Percentiles rank a stretch among this genome's conserved stretches.
Conservation (phyloP, 345 rosid species). For the Bruguiera sexangula region DNA sequence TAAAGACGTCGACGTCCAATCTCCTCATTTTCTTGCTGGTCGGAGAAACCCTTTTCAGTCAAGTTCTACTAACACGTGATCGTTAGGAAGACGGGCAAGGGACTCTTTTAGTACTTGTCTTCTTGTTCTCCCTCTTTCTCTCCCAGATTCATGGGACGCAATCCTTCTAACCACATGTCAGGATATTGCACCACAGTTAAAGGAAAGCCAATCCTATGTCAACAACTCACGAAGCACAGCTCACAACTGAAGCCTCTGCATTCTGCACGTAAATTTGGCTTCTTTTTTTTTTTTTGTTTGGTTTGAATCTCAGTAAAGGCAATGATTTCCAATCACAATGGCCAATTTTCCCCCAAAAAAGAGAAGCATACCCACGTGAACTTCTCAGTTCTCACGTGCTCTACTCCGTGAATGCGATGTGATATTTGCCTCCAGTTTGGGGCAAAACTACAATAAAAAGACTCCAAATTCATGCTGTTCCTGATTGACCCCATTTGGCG, state of each 20-base stretch:
- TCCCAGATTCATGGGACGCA: no score
- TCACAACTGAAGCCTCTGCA: not conserved
- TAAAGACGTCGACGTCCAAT: no score
- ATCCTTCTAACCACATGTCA: not conserved
- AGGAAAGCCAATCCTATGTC: not conserved
- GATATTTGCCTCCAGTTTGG: not conserved
- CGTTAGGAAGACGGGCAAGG: no score
- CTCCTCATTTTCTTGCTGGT: no score
- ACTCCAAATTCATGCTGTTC: not conserved
- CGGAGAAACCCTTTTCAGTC: no score
- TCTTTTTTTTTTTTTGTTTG: not conserved
- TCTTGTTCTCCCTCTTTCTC: not conserved
- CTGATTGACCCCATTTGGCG: not conserved
- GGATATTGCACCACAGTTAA: not conserved
- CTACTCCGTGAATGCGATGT: not conserved
- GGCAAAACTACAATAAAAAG: not conserved
- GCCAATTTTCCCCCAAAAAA: not conserved
- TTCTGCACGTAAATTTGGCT: not conserved
- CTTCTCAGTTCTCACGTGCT: slow-evolving; percentile 2
- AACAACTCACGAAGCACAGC: no score
- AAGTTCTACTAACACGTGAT: no score
- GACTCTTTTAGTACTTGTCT: not conserved
- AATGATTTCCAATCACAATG: not conserved
- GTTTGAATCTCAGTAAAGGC: not conserved
- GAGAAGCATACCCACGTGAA: not conserved